Base-by-base conservation (phyloP, 192 early-diverging fungal species). In the Helicostylum pulchrum region DNA sequence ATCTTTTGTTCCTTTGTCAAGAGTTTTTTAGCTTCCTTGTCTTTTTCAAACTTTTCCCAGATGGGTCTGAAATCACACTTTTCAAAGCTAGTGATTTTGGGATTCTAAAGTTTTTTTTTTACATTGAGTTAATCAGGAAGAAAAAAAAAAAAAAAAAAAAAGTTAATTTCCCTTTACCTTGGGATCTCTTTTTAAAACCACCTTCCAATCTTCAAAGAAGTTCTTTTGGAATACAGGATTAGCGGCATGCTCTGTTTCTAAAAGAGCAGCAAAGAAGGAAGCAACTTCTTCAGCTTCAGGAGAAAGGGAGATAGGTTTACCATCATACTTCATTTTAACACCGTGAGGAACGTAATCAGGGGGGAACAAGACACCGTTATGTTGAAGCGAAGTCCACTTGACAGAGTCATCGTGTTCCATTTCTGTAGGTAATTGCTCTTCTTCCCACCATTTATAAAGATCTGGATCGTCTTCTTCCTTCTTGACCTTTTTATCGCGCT, bases 241-340 rank as follows among this genome's bases (percentile, higher is more conserved):
- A 62, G 86, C 80, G 4, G 78, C 93, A 31, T 90, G 84, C 42
- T 97, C 93, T 0, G 93, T 93, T 19, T 84, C 91, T 7, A 99
- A 62, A 21, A 96, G 55, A 12, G 83, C 89, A 21, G 94, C 97
- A 83, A 88, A 99, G 72, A 98, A 99, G 11, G 83, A 90, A 1
- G 97, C 97, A 0, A 99, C 92, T 65, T 99, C 97, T 73, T 99
- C 97, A 3, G 90, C 88, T 32, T 87, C 86, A 0, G 94, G 88
- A 0, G 73, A 77, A 31, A 98, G 72, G 43, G 48, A 72, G 47
- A 88, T 73, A 44, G 61, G 72, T 70, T 86, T 70, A 78, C 92
- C 92, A 68, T 93, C 74, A 66, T 98, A 99, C 48, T 83, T 75
- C 82, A 99, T 89, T 68, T 91, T 90, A 34, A 97, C 68, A 19